These are phyloP conservation scores for Colletotrichum sojae DNA, from an alignment of 2,329 filamentous ascomycete species.

Conservation along the genomic window DNA sequence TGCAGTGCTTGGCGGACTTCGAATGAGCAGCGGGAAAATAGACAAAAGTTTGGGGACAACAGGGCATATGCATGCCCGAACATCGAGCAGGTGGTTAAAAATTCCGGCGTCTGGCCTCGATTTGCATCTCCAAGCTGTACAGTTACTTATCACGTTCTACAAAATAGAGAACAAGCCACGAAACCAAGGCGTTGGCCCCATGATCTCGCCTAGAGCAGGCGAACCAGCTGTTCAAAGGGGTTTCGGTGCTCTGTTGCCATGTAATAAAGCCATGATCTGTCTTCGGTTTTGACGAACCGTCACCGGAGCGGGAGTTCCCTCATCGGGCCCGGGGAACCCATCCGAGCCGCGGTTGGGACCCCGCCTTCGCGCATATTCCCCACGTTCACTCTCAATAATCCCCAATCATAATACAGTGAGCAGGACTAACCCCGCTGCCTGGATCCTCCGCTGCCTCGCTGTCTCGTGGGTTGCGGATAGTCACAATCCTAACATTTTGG, in stretches of 20 bases:
- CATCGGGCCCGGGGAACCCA: background rate
- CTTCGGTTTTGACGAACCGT: too few species aligned
- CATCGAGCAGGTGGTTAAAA: constrained; percentile 15
- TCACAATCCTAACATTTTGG: background rate
- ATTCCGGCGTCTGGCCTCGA: constrained; percentile 5
- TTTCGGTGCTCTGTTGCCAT: background rate
- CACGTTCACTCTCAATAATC: constrained; percentile 8
- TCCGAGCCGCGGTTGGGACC: constrained; percentile 1
- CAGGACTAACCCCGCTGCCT: constrained; percentile 8
- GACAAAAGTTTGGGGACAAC: constrained; percentile 35
- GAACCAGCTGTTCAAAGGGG: background rate
- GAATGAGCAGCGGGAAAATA: constrained; percentile 27
- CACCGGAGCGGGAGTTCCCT: background rate
- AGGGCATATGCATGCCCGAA: constrained; percentile 29
- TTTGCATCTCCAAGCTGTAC: constrained; percentile 27
- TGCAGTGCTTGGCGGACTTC: constrained; percentile 7
- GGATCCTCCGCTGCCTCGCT: constrained; percentile 6
- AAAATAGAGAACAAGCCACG: constrained; percentile 31
- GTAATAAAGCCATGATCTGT: too few species aligned
- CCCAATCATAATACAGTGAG: constrained; percentile 5
- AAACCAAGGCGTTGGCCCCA: constrained; percentile 1
- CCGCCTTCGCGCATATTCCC: constrained; percentile 13
- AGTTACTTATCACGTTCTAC: constrained; percentile 27
- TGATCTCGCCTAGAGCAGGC: background rate
- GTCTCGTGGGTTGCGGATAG: constrained; percentile 3